phyloP scores from a whole-genome alignment of 345 rosid genomes.

The Carallia pectinifolia region DNA sequence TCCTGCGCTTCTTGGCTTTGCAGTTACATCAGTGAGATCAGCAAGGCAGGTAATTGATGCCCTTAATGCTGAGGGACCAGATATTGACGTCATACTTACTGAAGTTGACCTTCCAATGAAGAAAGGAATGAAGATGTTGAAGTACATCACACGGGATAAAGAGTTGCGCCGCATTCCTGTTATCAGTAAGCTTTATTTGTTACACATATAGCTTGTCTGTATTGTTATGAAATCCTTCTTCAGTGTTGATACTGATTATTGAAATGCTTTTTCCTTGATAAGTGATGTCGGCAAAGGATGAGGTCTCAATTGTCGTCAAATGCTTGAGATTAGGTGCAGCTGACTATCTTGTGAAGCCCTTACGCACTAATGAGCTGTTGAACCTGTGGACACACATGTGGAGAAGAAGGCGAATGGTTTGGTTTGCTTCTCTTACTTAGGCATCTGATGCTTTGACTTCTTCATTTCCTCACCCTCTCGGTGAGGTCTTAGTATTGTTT shows the following conservation, averaged over 20 bases:
- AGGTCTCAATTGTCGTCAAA: constrained; percentile 73
- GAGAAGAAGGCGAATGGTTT: constrained; percentile 60
- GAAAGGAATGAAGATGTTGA: constrained; percentile 95
- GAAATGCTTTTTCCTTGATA: constrained; percentile 20
- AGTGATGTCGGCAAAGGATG: constrained; percentile 92
- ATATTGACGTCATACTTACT: constrained; percentile 88
- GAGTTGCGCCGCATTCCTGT: constrained; percentile 87
- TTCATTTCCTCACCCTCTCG: neutral
- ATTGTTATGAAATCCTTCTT: constrained; percentile 3
- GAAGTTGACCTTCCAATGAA: constrained; percentile 96
- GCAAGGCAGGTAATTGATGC: constrained; percentile 97
- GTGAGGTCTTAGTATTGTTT: too few species aligned
- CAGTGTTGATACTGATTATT: neutral
- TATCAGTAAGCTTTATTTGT: constrained; percentile 64
- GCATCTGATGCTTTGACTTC: neutral
- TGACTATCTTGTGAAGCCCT: constrained; percentile 87
- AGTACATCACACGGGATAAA: constrained; percentile 81
- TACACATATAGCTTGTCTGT: neutral
- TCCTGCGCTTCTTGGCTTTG: constrained; percentile 17
- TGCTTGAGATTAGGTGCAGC: constrained; percentile 87
- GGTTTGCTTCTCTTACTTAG: constrained; percentile 23
- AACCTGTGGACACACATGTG: constrained; percentile 91
- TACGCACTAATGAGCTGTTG: constrained; percentile 70
- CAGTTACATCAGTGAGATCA: constrained; percentile 88
- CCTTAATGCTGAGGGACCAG: constrained; percentile 91